Evolutionary conservation across 2,329 filamentous ascomycete genomes (phyloP), one percentile per base, ranked within the genome.

Genomic region (Paecilomyces niveus): DNA sequence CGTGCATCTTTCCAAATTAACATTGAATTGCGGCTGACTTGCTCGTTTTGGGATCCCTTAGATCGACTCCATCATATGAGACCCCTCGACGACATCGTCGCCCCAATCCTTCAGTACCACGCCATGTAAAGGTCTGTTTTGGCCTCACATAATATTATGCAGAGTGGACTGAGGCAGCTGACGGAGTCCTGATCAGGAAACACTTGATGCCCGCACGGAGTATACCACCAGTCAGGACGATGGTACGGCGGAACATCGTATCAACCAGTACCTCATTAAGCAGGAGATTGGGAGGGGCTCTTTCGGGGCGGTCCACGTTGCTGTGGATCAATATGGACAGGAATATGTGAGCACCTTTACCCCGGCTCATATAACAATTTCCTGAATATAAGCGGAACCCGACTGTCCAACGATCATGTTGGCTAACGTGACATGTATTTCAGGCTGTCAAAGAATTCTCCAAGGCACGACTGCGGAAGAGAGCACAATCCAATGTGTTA

Each of bases 361-460:
- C 58, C 56, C 53, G 31, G 21, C 52, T 63, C 31, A 58, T 56
- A 50, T 9, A 18, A 45, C n/a, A 8, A 18, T 18, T 45, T 18
- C 39, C n/a, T 10, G 15, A 45, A 45, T 45, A 45, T 21, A 45
- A n/a, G n/a, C n/a, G 39, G 5, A 45, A 45, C 18, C 15, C 5
- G 13, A 31, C 33, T 21, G 9, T 54, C 18, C 18, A 1, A 22
- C 35, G 55, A 59, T 59, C 66, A 62, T 35, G 49, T 58, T 68
- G 55, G 61, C 59, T 62, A 63, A 65, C 61, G 29, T 57, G 61
- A 39, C 60, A 8, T 56, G 2, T 22, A 56, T 56, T 54, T 57
- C 70, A 96, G 92, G 93, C 94, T 59, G 85, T 97, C 70, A 99
- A 99, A 75, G 92, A 97, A 70, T 97, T 99, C 75, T 97, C 93